Base-by-base conservation (phyloP, 2,329 filamentous ascomycete species). In the Aspergillaceae sp. region DNA sequence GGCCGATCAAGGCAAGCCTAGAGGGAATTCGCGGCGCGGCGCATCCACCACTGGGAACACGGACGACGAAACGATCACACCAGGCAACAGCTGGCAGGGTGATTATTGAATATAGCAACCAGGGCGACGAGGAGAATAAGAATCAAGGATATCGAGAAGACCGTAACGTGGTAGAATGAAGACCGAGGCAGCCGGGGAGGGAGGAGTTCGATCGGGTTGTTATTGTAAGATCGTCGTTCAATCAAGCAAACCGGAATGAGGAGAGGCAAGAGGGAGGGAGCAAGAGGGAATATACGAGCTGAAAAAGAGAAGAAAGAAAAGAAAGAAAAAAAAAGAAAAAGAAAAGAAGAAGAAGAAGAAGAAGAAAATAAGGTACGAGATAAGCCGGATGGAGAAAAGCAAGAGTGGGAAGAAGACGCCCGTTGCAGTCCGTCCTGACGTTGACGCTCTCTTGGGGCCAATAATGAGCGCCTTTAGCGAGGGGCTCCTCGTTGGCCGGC, bases 1-100 rank as follows among this genome's bases (percentile, higher is more conserved):
- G 36, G 62, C 60, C 57, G 61, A 64, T 64, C 56, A 60, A 19
- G 61, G 60, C 61, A 62, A 62, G 59, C 60, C 63, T 59, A 52
- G 49, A 46, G 51, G 49, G 52, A 52, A 56, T 54, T 53, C 49
- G 55, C 49, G 54, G 56, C 53, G 58, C 57, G 19, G 57, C 59
- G 56, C 65, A 68, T 68, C 58, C 62, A 66, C 57, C 50, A 46
- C 43, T 51, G 48, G 29, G 33, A 43, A 28, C 32, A 26, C 19
- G 34, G 34, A 36, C 34, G 34, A 19, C 10, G 34, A 36, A 36
- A 19, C 5, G 34, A 19, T 19, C 19, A 19, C 19, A 19, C 34
- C 6, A 36, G 8, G 5, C 34, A 19, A 36, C 34, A 7, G 10
- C 8, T n/a, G n/a, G n/a, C n/a, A 11, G 34, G n/a, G 34, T 9